These are phyloP conservation scores for Nakazawaea wickerhamii DNA, from an alignment of 805 yeast genomes.

Conservation along the genomic window DNA sequence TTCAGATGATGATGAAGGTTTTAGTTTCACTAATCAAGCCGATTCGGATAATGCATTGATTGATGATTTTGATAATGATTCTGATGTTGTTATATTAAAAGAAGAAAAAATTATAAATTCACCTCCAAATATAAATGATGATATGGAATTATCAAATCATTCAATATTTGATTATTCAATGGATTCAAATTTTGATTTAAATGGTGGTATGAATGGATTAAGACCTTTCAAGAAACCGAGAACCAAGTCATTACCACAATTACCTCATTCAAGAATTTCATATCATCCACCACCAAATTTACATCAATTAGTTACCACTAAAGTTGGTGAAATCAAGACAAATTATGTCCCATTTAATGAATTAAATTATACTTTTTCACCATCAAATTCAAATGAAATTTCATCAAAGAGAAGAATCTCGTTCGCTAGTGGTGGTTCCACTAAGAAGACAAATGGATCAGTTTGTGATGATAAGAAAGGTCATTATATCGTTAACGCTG, in stretches of 20 bases:
- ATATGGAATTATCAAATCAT: too few relatives aligned
- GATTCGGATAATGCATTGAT: slow-evolving; percentile 5
- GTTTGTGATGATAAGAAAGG: slow-evolving; percentile 65
- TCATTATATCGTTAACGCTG: slow-evolving; percentile 57
- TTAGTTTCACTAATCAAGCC: slow-evolving; percentile 13
- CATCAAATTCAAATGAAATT: slow-evolving; percentile 9
- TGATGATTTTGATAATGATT: slow-evolving; percentile 12
- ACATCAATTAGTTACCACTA: slow-evolving; percentile 28
- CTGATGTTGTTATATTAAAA: slow-evolving; percentile 14
- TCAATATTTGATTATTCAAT: slow-evolving; percentile 1
- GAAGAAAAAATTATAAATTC: slow-evolving; percentile 3
- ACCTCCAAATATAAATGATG: too few relatives aligned
- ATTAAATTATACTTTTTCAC: slow-evolving; percentile 23
- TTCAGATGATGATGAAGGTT: slow-evolving; percentile 35
- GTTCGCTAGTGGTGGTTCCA: slow-evolving; percentile 15
- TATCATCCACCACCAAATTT: slow-evolving; percentile 30
- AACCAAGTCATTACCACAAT: slow-evolving; percentile 50
- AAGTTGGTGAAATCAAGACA: slow-evolving; percentile 38
- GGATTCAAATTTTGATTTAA: not conserved
- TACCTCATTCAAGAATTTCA: slow-evolving; percentile 40
- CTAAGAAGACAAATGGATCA: slow-evolving; percentile 15
- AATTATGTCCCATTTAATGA: slow-evolving; percentile 23
- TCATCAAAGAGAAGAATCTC: slow-evolving; percentile 19
- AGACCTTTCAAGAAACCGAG: slow-evolving; percentile 36
- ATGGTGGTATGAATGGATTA: slow-evolving; percentile 2